Evolutionary conservation across 2,329 filamentous ascomycete genomes (phyloP).

Genomic region (Neofusicoccum parvum): DNA sequence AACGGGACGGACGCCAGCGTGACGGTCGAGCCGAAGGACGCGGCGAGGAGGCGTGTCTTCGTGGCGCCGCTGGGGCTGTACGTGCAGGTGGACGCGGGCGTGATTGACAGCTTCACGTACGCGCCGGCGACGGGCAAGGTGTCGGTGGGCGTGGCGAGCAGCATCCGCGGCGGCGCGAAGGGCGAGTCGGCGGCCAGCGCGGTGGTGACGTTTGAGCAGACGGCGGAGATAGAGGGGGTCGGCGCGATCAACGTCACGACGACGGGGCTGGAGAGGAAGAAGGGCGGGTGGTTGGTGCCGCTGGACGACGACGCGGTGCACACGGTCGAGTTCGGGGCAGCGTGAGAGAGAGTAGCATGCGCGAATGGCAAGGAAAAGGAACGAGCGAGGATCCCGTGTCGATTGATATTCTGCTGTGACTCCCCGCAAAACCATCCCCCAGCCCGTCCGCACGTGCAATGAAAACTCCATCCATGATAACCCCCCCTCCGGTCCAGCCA

Average conservation of each 20-base stretch:
- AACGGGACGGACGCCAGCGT: constrained; percentile 26
- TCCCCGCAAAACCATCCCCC: too few species aligned
- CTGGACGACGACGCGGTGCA: constrained; percentile 23
- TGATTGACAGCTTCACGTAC: constrained; percentile 6
- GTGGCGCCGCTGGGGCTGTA: constrained; percentile 39
- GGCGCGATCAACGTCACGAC: constrained; percentile 22
- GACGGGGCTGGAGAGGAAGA: constrained; percentile 22
- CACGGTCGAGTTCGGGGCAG: constrained; percentile 24
- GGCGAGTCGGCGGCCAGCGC: constrained; percentile 23
- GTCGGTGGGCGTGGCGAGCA: constrained; percentile 18
- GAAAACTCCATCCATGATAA: too few species aligned
- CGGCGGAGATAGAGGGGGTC: constrained; percentile 7
- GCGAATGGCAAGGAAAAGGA: not conserved
- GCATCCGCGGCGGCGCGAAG: not conserved
- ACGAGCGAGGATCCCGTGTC: not conserved
- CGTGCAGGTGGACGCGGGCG: not conserved
- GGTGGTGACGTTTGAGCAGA: constrained; percentile 28
- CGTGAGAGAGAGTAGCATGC: not conserved
- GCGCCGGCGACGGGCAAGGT: constrained; percentile 25
- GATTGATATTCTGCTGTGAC: too few species aligned
- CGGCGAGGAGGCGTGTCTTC: constrained; percentile 52
- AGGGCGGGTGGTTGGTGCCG: constrained; percentile 28
- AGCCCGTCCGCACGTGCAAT: too few species aligned
- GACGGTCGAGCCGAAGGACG: constrained; percentile 48
- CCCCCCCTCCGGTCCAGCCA: too few species aligned